phyloP scores from a whole-genome alignment of 169 alveolate genomes.

The Neospora caninum region DNA sequence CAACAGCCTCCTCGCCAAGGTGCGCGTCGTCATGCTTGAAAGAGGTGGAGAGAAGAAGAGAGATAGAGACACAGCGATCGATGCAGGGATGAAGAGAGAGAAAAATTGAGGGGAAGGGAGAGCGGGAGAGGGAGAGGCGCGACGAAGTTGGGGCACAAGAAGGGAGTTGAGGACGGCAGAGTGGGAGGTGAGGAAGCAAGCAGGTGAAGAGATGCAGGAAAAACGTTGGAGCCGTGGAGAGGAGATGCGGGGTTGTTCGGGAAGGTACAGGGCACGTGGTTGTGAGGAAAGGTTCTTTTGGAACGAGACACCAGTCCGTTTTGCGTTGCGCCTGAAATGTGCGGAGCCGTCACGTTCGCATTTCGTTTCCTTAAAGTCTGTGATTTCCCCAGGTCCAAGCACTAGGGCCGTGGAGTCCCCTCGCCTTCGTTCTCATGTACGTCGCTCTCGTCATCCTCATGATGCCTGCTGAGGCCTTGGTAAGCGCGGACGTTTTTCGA shows the following conservation, averaged over 20 bases:
- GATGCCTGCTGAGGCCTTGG: constrained; percentile 60
- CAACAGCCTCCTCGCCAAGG: constrained; percentile 6
- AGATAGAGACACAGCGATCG: neutral
- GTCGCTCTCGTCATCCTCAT: constrained; percentile 27
- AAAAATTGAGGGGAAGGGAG: neutral
- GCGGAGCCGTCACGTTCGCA: too few relatives aligned
- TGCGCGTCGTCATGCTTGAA: neutral
- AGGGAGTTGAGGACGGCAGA: neutral
- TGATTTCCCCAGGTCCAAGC: constrained; percentile 30
- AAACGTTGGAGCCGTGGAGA: too few relatives aligned
- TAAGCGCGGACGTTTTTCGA: neutral
- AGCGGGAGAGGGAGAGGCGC: neutral
- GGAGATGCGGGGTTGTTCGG: too few relatives aligned
- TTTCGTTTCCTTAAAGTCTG: neutral
- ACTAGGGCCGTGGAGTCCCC: constrained; percentile 42
- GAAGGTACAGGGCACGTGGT: too few relatives aligned
- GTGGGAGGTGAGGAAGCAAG: too few relatives aligned
- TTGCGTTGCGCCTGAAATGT: too few relatives aligned
- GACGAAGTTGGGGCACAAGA: neutral
- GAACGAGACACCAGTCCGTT: too few relatives aligned
- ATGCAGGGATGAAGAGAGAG: neutral
- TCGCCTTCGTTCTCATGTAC: constrained; percentile 45
- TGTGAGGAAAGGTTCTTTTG: too few relatives aligned
- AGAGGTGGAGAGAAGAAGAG: neutral
- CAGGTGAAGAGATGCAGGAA: too few relatives aligned